Evolutionary conservation across 192 early-diverging fungal species (phyloP), one percentile per base, ranked within the genome.

Genomic region (Entomortierella chlamydospora): DNA sequence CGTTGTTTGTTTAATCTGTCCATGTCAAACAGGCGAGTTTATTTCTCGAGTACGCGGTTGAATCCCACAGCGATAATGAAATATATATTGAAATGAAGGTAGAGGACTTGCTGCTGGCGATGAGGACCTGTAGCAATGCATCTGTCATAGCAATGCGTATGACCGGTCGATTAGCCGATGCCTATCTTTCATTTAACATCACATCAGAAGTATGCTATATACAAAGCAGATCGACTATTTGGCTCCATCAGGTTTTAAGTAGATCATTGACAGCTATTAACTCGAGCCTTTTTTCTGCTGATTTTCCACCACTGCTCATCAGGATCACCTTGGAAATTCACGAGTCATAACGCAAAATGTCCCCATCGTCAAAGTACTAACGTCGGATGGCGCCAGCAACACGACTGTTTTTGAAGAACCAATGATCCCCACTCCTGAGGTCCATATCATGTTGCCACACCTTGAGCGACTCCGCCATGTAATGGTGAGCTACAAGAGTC

Each of bases 371-470:
- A 82, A 82, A 50, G 74, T 82, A 15, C 20, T 81, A 47, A 69
- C 55, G 5, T n/a, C 41, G 6, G 70, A 72, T 25, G 64, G 69
- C 9, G 72, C 73, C 1, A 69, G 22, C 30, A 71, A 77, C 30
- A 70, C 68, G 0, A 39, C 73, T 3, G 64, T 64, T 0, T 62
- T 79, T 20, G 65, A 73, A 20, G 76, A 80, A 13, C 83, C 69
- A 2, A 74, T 87, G 67, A 83, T 93, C 4, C 84, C 85, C 0
- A 73, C 83, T 7, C 82, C 86, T 20, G 85, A 93, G 51, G 90
- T 93, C 30, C 90, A 93, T 51, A 91, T 96, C 45, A 90, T 95
- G 84, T 83, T 95, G 59, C 94, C 94, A 12, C 87, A 87, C 12
- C 66, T 96, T n/a, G 73, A 82, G 42, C 85, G 79, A 57, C 68